Percentiles rank a stretch among this genome's conserved stretches.
phyloP scores from a whole-genome alignment of 2,329 filamentous ascomycete genomes.

The Penicillium sp. region DNA sequence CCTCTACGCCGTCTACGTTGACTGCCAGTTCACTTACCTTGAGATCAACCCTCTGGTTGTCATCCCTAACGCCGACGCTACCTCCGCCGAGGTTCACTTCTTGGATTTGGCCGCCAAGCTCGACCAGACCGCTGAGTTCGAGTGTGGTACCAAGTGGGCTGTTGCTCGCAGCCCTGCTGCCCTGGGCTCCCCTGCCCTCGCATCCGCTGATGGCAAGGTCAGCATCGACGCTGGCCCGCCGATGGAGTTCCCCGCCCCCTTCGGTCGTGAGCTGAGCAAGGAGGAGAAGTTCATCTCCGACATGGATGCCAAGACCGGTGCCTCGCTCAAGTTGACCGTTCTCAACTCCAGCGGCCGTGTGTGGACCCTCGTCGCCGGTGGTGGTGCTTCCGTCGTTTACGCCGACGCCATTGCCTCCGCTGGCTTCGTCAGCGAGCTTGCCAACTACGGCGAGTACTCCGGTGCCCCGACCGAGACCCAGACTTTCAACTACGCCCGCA shows the following conservation, averaged over 20 bases:
- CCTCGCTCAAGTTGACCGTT: constrained; percentile 96
- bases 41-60: constrained; percentile 99
- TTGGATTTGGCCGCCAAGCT: constrained; percentile 97
- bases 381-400: constrained; percentile 98
- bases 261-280: constrained; percentile 97
- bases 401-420: constrained; percentile 96
- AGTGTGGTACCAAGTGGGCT: constrained; percentile 99
- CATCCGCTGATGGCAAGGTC: constrained; percentile 68
- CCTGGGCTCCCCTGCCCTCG: constrained; percentile 72
- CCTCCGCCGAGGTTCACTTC: constrained; percentile 94
- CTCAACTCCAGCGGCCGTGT: constrained; percentile 88
- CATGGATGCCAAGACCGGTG: constrained; percentile 98
- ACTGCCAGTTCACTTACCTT: constrained; percentile 99
- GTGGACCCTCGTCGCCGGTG: constrained; percentile 98
- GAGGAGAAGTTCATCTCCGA: constrained; percentile 99
- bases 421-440: constrained; percentile 91
- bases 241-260: constrained; percentile 98
- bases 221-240: constrained; percentile 94
- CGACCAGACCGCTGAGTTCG: constrained; percentile 98
- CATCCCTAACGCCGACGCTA: constrained; percentile 88
- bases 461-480: constrained; percentile 98
- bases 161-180: constrained; percentile 87
- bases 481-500: constrained; percentile 98
- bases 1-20: constrained; percentile 97
- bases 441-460: constrained; percentile 99